Evolutionary conservation across 176 grass and related monocot genomes (phyloP), one percentile per base, ranked within the genome.

Genomic region (Poa pratensis): DNA sequence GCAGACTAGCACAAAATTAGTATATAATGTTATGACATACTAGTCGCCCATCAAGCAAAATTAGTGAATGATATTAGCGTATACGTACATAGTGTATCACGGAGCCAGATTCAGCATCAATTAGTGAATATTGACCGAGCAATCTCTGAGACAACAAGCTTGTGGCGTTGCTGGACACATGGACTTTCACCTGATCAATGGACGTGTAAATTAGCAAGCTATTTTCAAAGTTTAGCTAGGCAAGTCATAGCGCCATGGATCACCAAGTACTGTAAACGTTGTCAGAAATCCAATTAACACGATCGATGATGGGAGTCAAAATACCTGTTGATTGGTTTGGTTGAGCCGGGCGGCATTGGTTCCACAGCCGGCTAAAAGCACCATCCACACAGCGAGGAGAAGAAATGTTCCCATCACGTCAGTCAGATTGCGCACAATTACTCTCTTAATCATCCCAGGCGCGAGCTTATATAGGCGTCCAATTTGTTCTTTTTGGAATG

Each of bases 51-150:
- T 49, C 46, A 49, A 49, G 46, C 12, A 14, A 49, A 49, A 49
- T 49, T 49, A 49, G 12, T 49, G 12, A 14, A 13, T 14, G 9
- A 11, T 12, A 49, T 49, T 49, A 49, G 46, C 11, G 46, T 49
- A 49, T 70, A 71, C 68, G 1, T 71, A 71, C 68, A 39, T 43
- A 43, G 20, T 23, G 1, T 71, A 42, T 45, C 39, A 22, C 19
- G 20, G 39, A 45, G 11, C 39, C 68, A 71, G 68, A 71, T 71
- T 71, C 68, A 71, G 68, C 11, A 71, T 45, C 39, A 5, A 71
- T 20, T 11, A 35, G 37, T 70, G 67, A 70, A 70, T 43, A 37
- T 43, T 23, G 67, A 70, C 37, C 37, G 67, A 71, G 20, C 37
- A 42, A 71, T 71, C 19, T 42, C 20, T 23, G 37, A 42, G 39